Conservation (phyloP, 208 protist species). For the Phytomonas sp. region DNA sequence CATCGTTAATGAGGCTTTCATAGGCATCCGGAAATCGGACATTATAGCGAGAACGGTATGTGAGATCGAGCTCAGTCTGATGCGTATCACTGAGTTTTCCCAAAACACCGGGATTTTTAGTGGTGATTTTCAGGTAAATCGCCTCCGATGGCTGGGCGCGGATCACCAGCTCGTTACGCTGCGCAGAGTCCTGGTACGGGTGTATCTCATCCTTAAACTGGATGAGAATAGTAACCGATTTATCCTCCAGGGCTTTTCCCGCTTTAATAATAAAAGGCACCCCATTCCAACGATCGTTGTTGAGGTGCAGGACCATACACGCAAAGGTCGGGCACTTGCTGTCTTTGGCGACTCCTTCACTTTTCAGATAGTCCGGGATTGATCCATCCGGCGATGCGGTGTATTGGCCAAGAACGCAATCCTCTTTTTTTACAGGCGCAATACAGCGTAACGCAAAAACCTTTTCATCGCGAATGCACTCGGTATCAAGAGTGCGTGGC, state of each 20-base stretch:
- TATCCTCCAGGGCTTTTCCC: constrained; percentile 86
- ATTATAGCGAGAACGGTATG: constrained; percentile 73
- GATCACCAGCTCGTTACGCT: constrained; percentile 91
- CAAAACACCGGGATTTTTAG: constrained; percentile 77
- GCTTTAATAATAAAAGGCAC: constrained; percentile 91
- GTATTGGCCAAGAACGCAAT: constrained; percentile 92
- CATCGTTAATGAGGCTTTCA: constrained; percentile 86
- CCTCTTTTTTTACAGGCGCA: constrained; percentile 36
- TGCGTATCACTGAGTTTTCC: constrained; percentile 63
- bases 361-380: constrained; percentile 85
- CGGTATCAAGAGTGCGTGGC: constrained; percentile 64
- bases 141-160: constrained; percentile 88
- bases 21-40: constrained; percentile 86
- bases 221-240: constrained; percentile 74
- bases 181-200: constrained; percentile 61
- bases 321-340: constrained; percentile 88
- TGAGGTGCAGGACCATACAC: constrained; percentile 68
- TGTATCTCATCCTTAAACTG: constrained; percentile 86
- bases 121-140: constrained; percentile 90
- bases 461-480: constrained; percentile 90
- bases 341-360: constrained; percentile 64
- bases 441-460: constrained; percentile 76
- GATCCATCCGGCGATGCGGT: constrained; percentile 60
- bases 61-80: constrained; percentile 87
- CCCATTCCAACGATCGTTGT: constrained; percentile 91